phyloP scores from a whole-genome alignment of 2,329 filamentous ascomycete species.

The Alternaria viburni region DNA sequence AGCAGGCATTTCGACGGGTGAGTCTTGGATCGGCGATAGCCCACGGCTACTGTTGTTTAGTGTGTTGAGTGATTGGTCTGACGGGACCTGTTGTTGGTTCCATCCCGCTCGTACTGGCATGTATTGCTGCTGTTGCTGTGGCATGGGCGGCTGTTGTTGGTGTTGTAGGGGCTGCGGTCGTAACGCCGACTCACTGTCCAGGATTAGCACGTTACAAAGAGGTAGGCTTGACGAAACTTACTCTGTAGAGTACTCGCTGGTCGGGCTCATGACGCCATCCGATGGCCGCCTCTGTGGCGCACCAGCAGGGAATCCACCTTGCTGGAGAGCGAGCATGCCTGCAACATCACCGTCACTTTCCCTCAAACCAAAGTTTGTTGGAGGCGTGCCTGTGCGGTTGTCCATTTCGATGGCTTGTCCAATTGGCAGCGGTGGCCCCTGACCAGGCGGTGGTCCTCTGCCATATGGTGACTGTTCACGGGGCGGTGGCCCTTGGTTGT shows the following conservation, averaged over 20 bases:
- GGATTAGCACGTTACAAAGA: conserved; percentile 2
- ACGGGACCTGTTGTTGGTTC: conserved; percentile 39
- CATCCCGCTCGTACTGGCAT: conserved; percentile 57
- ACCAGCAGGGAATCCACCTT: conserved; percentile 48
- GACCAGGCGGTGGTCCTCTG: conserved; percentile 63
- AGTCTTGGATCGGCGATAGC: conserved; percentile 50
- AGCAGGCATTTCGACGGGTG: conserved; percentile 43
- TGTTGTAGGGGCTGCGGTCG: conserved; percentile 27
- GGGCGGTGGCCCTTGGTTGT: conserved; percentile 48
- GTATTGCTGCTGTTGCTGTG: conserved; percentile 41
- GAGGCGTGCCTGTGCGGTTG: conserved; percentile 54
- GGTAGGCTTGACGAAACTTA: conserved; percentile 55
- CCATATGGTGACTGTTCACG: conserved; percentile 48
- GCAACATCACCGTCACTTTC: conserved; percentile 75
- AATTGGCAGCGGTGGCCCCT: conserved; percentile 45
- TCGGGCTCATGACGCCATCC: conserved; percentile 56
- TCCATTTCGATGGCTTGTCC: conserved; percentile 84
- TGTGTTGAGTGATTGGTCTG: conserved; percentile 33
- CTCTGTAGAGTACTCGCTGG: conserved; percentile 76
- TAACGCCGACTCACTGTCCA: conserved; percentile 15
- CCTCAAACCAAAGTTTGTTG: conserved; percentile 50
- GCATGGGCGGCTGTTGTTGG: conserved; percentile 21
- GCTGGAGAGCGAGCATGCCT: conserved; percentile 76
- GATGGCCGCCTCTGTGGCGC: conserved; percentile 35
- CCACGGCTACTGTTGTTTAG: conserved; percentile 40